Conservation (phyloP, 2,329 filamentous ascomycete species). For the Claviceps purpurea region DNA sequence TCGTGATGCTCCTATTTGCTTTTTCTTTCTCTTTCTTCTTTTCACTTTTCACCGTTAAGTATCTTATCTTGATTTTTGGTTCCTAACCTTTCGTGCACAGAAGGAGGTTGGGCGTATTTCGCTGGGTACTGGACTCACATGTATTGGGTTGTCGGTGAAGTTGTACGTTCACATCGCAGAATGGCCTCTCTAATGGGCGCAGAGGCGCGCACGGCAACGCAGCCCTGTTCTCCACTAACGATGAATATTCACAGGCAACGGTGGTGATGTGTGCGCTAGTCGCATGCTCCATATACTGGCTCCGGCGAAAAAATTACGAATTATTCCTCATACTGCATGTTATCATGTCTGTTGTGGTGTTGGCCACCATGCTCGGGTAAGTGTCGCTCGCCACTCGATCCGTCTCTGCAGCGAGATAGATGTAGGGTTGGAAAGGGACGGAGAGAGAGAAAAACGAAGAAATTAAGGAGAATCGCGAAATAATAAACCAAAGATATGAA, state of each 20-base stretch:
- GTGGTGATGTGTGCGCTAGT: conserved; percentile 32
- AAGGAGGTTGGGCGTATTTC: conserved; percentile 25
- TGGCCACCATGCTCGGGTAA: conserved; percentile 38
- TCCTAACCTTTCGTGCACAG: conserved; percentile 10
- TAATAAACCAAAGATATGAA: background rate
- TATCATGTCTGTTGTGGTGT: conserved; percentile 32
- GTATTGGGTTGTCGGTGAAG: conserved; percentile 37
- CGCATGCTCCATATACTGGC: conserved; percentile 34
- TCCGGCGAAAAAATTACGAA: conserved; percentile 40
- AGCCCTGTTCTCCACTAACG: background rate
- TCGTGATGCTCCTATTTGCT: background rate
- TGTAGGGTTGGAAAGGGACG: background rate
- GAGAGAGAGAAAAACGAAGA: background rate
- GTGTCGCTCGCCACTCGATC: conserved; percentile 10
- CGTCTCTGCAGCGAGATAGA: background rate
- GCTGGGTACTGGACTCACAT: conserved; percentile 24
- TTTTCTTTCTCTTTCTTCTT: background rate
- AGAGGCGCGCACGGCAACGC: background rate
- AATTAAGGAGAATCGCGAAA: background rate
- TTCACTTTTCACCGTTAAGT: too few relatives aligned
- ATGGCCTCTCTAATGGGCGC: background rate
- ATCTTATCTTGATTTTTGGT: background rate
- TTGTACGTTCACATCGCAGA: conserved; percentile 17
- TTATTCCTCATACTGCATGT: conserved; percentile 37
- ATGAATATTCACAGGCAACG: conserved; percentile 21